Percentiles rank a stretch among this genome's conserved stretches.
Conservation (phyloP, 148 eudicot genomes). For the Heliamphora exappendiculata region DNA sequence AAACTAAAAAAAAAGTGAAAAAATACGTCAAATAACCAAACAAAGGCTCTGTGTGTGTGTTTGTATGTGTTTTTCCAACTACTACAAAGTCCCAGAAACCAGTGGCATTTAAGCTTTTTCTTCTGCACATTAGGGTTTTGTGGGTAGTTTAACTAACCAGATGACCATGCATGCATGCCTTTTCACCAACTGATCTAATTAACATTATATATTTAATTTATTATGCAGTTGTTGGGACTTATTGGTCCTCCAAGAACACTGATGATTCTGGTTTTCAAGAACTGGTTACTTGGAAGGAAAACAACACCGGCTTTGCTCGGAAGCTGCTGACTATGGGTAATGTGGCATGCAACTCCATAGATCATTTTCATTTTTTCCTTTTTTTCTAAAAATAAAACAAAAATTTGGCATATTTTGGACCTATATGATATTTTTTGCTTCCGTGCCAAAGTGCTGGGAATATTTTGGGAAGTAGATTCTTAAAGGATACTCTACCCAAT, state of each 20-base stretch:
- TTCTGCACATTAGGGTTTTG: no score
- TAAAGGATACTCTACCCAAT: no score
- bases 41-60: no score
- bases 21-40: no score
- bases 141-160: neutral
- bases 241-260: constrained; percentile 7
- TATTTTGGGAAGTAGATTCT: no score
- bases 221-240: constrained; percentile 8
- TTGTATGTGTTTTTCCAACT: no score
- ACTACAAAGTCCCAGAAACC: no score
- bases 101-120: no score
- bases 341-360: neutral
- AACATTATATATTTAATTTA: neutral
- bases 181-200: no score
- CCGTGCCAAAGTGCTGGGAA: neutral
- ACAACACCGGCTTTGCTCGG: constrained; percentile 15
- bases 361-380: neutral
- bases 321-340: constrained; percentile 15
- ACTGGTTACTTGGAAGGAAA: constrained; percentile 13
- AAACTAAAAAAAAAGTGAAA: no score
- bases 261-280: neutral
- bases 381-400: no score
- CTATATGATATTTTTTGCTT: neutral
- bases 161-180: no score
- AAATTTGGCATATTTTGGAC: neutral